Percentiles rank a stretch among this genome's conserved stretches.
phyloP scores from a whole-genome alignment of 306 rosid species.

The Medicago lupulina region DNA sequence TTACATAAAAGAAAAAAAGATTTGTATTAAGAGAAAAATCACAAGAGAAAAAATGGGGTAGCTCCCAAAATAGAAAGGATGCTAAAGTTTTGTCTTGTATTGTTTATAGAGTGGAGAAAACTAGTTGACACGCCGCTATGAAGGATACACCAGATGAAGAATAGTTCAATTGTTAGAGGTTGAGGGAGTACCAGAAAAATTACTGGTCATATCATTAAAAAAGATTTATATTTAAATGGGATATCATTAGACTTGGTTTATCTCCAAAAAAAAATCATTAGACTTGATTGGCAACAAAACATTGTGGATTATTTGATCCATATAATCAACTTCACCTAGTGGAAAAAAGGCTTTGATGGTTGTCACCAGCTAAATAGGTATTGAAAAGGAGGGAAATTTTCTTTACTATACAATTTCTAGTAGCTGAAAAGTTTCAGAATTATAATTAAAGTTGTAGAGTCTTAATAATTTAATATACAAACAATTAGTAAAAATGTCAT shows the following conservation, averaged over 20 bases:
- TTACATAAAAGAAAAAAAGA: no score
- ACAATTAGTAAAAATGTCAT: not conserved
- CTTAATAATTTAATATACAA: not conserved
- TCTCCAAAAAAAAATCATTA: not conserved
- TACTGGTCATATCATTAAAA: not conserved
- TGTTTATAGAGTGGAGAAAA: not conserved
- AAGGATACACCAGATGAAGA: not conserved
- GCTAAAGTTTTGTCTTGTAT: not conserved
- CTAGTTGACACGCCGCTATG: not conserved
- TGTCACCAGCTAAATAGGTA: constrained; percentile 18
- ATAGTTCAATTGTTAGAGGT: not conserved
- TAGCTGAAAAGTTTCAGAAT: not conserved
- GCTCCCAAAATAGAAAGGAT: constrained; percentile 7
- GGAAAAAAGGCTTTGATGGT: not conserved
- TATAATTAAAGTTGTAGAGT: not conserved
- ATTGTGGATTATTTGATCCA: not conserved
- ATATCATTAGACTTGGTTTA: not conserved
- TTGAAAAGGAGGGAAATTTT: not conserved
- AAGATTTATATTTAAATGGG: not conserved
- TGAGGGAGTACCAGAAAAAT: not conserved
- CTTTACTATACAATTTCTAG: constrained; percentile 12
- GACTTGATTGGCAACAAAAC: not conserved
- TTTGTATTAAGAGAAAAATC: not conserved
- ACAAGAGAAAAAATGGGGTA: not conserved
- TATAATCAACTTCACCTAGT: not conserved